Evolutionary conservation across 495 filamentous ascomycete genomes (phyloP), one percentile per base, ranked within the genome.

Genomic region (Darksidea phi): DNA sequence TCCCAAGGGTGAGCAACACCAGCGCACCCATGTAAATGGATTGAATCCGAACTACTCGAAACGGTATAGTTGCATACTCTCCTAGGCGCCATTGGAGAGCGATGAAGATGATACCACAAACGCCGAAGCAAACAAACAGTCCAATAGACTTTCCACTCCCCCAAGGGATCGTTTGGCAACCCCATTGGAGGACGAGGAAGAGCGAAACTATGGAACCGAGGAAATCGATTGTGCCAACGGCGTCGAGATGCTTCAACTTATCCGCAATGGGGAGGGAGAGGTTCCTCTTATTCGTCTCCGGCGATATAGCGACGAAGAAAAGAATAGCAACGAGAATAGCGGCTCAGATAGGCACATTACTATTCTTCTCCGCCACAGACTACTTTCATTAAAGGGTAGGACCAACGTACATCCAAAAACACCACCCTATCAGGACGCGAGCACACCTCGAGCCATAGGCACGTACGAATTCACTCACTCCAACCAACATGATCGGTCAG

Each of bases 331-430:
- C 70, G 23, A 12, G 72, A 25, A 25, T 56, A 56, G 21, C 60
- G 71, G 21, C 65, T 24, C 67, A 65, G 41, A 67, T 59, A 1
- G 67, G 67, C 4, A 68, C 26, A 43, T 70, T 70, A 21, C 48
- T 52, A 15, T 38, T 38, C 8, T 7, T 38, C 8, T 38, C 15
- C 7, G 36, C 36, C 36, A 38, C 36, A 15, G 15, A 38, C 15
- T 15, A 38, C 15, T 7, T 38, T 15, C 8, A 38, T 15, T 7
- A 7, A 15, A 15, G 36, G 15, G 36, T 15, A 15, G 15, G 15
- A 38, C 15, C 8, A 38, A 38, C 50, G 8, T 21, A 49, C 55
- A 59, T 48, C 48, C 47, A 61, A 28, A 50, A 61, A 17, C 59
- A 63, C 59, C 59, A 63, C 25, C 68, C 36, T 38, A 38, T n/a